Evolutionary conservation across 148 eudicot species (phyloP), one percentile per base, ranked within the genome.

Genomic region (Amaranthus hypochondriacus): DNA sequence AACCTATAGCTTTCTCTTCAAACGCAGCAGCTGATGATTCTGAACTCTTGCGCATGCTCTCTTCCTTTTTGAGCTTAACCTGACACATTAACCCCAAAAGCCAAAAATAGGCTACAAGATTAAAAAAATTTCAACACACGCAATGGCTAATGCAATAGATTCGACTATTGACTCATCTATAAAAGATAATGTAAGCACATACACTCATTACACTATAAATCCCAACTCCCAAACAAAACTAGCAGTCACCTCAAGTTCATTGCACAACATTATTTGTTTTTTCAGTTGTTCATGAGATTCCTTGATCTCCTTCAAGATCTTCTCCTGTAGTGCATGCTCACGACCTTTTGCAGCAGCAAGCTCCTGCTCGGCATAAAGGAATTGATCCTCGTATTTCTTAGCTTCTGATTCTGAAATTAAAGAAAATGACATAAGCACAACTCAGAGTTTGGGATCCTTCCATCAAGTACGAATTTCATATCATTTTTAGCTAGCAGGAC

Each of bases 261-360:
- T 85, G 65, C 82, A 81, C 14, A 78, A 75, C 60, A 87, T 86
- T 13, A 95, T 64, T 84, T 95, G 96, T 79, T 90, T 95, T 74
- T 76, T 85, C 48, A 95, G 77, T 58, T 76, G 87, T 68, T 84
- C 94, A 48, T 90, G 85, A 76, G 92, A 92, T 76, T 87, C 90
- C 68, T 86, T 80, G 68, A 87, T 86, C 85, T 92, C 97, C 82
- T 92, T 89, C 81, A 88, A 74, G n/a, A 90, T 76, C 78, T 85
- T 95, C 49, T 90, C 86, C 81, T 95, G 97, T 74, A 92, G 81
- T 9, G 88, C 87, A 76, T 87, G 86, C 76, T 95, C 99, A 66
- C 96, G 94, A 12, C 93, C 92, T 80, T 82, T 92, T 46, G 92
- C 87, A 89, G 97, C 99, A 75, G 97, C 99, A 73, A 92, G 91